Conservation (phyloP, 257 asterid species). For the Asclepias syriaca region DNA sequence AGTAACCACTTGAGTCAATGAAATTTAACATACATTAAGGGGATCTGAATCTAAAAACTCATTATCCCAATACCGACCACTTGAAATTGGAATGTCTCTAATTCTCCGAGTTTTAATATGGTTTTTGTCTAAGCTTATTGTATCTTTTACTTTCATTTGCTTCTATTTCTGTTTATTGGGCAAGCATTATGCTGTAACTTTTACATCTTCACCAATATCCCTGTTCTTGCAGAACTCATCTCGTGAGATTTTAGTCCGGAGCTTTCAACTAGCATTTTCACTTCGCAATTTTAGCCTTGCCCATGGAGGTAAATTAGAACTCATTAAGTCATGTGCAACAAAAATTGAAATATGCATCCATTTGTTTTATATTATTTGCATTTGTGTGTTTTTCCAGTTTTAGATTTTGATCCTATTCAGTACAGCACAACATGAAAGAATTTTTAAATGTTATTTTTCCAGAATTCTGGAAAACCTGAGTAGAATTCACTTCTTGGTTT, state of each 20-base stretch:
- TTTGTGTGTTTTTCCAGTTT: not conserved
- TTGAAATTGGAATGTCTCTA: too few species aligned
- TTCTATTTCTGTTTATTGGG: not conserved
- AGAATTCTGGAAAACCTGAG: not conserved
- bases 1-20: not conserved
- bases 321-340: not conserved
- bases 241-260: constrained; percentile 65
- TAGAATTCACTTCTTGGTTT: not conserved
- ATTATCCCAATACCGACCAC: not conserved
- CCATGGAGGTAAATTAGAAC: constrained; percentile 47
- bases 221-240: constrained; percentile 54
- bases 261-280: constrained; percentile 89
- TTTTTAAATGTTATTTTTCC: not conserved
- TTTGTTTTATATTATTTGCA: constrained; percentile 9
- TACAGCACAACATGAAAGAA: not conserved
- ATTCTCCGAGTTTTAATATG: too few species aligned
- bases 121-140: not conserved
- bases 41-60: not conserved
- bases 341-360: not conserved
- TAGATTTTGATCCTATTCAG: not conserved
- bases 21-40: not conserved
- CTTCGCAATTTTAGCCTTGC: constrained; percentile 51
- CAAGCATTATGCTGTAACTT: not conserved
- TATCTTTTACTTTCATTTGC: not conserved
- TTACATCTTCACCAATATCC: not conserved